A percentile compares a stretch with the other conserved stretches of the same genome.
phyloP scores from a whole-genome alignment of 129 eudicot genomes.

The Kitagawia praeruptora region DNA sequence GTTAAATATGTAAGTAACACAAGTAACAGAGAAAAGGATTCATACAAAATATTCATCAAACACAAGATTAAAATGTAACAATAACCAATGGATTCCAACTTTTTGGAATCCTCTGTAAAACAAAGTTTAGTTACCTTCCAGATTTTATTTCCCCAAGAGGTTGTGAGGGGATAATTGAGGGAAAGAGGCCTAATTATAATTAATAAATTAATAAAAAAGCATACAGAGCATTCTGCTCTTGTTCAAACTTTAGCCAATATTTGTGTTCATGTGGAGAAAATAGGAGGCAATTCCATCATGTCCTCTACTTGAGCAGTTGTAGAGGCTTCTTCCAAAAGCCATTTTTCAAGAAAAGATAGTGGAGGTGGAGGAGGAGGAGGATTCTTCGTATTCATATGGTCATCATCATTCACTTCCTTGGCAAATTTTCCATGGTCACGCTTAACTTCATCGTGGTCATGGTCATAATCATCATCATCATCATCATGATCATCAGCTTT shows the following conservation, averaged over 20 bases:
- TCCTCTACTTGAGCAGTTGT: conserved; percentile 32
- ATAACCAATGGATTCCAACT: not conserved
- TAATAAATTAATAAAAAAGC: not conserved
- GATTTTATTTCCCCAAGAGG: not conserved
- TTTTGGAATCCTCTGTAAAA: not conserved
- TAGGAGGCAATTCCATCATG: conserved; percentile 17
- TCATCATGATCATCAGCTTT: conserved; percentile 15
- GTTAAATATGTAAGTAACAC: not conserved
- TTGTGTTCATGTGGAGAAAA: not conserved
- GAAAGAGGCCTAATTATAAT: not conserved
- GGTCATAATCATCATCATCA: conserved; percentile 6
- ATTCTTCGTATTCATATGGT: not conserved
- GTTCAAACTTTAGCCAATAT: not conserved
- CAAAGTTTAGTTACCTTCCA: not conserved
- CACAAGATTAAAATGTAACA: not conserved
- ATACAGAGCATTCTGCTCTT: not conserved
- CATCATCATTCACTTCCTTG: conserved; percentile 9
- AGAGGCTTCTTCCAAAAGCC: conserved; percentile 69
- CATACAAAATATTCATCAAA: not conserved
- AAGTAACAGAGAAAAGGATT: not conserved
- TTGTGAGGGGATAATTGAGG: not conserved
- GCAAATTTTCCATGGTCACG: conserved; percentile 23
- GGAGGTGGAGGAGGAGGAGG: conserved; percentile 30
- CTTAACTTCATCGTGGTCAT: conserved; percentile 16
- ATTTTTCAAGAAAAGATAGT: conserved; percentile 60